Evolutionary conservation across 179 eudicot genomes (phyloP).

Genomic region (Dionaea muscipula): DNA sequence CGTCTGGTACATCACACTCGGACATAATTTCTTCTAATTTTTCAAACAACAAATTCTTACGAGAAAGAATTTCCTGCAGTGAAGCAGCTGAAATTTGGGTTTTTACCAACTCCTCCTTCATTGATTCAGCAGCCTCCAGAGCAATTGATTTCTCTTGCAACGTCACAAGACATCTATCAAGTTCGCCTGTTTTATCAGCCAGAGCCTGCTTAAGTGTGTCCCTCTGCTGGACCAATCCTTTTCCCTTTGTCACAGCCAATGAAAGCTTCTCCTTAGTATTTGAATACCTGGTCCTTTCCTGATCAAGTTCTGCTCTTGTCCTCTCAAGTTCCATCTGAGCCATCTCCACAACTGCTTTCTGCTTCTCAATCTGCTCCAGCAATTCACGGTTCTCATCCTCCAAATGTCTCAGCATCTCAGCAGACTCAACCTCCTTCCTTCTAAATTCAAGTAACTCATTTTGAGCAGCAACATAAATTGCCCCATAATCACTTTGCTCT

Average conservation of each 20-base stretch:
- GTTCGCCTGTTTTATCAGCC: slow-evolving; percentile 57
- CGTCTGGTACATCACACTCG: slow-evolving; percentile 31
- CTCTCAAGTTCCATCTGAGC: slow-evolving; percentile 48
- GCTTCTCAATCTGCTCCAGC: slow-evolving; percentile 48
- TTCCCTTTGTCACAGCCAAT: slow-evolving; percentile 95
- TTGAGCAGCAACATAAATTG: slow-evolving; percentile 38
- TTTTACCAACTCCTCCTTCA: slow-evolving; percentile 44
- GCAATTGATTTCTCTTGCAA: slow-evolving; percentile 65
- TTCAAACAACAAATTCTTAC: slow-evolving; percentile 49
- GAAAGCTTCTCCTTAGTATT: slow-evolving; percentile 95
- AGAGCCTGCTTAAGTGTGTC: slow-evolving; percentile 67
- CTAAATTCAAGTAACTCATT: slow-evolving; percentile 44
- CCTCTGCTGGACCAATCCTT: slow-evolving; percentile 91
- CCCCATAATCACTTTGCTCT: slow-evolving; percentile 44
- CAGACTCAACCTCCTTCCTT: slow-evolving; percentile 42
- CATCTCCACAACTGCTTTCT: slow-evolving; percentile 25
- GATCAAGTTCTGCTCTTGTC: slow-evolving; percentile 67
- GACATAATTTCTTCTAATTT: slow-evolving; percentile 45
- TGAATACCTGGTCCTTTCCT: slow-evolving; percentile 56
- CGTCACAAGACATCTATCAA: slow-evolving; percentile 48
- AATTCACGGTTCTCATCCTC: slow-evolving; percentile 44
- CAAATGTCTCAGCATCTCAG: slow-evolving; percentile 37
- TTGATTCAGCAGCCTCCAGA: slow-evolving; percentile 54
- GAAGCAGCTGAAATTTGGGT: slow-evolving; percentile 48
- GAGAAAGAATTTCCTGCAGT: slow-evolving; percentile 46